Evolutionary conservation across 352 stramenopile species (phyloP).

Genomic region (Aphanomyces astaci): DNA sequence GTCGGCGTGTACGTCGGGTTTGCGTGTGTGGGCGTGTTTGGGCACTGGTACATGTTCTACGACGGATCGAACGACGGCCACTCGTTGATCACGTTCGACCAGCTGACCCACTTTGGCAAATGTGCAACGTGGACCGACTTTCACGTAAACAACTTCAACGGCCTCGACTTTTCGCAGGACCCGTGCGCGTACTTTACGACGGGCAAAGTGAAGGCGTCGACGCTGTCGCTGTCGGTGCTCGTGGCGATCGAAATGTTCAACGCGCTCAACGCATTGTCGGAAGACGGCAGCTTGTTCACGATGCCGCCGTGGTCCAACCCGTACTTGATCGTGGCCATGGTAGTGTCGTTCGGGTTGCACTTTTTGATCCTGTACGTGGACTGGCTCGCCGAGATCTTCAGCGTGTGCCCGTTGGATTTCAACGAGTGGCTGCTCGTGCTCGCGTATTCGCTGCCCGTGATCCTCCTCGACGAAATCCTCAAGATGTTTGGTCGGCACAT

Average conservation of each 20-base stretch:
- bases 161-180: constrained; percentile 83
- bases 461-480: constrained; percentile 92
- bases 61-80: constrained; percentile 86
- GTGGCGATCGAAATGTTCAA: constrained; percentile 96
- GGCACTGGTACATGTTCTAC: constrained; percentile 92
- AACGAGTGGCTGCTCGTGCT: constrained; percentile 91
- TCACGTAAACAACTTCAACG: constrained; percentile 86
- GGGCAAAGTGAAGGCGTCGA: constrained; percentile 88
- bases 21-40: constrained; percentile 88
- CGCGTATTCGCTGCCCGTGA: constrained; percentile 87
- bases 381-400: constrained; percentile 89
- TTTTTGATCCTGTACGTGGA: constrained; percentile 93
- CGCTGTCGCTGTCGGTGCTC: constrained; percentile 89
- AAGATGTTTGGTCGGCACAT: constrained; percentile 88
- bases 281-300: constrained; percentile 86
- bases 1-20: constrained; percentile 92
- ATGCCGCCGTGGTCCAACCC: constrained; percentile 92
- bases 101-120: constrained; percentile 87
- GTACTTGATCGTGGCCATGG: constrained; percentile 90
- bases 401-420: constrained; percentile 84
- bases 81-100: constrained; percentile 83
- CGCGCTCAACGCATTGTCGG: constrained; percentile 89
- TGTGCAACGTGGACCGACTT: constrained; percentile 89
- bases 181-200: constrained; percentile 91
- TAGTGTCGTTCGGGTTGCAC: constrained; percentile 89